Base-by-base conservation (phyloP, 2,329 filamentous ascomycete species). In the Coniochaeta prunicola region DNA sequence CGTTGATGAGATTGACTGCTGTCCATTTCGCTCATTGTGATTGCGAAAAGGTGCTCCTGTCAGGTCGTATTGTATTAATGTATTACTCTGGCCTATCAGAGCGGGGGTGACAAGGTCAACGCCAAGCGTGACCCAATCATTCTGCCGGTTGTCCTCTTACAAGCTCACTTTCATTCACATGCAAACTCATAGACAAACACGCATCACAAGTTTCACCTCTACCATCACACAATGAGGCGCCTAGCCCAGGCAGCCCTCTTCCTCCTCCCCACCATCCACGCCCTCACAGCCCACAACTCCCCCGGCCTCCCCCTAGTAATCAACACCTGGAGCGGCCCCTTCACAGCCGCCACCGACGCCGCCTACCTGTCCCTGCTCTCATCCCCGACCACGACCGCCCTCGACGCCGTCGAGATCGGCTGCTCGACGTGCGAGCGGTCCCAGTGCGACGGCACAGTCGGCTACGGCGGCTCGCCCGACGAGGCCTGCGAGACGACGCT, bases 401-500 rank as follows among this genome's bases (percentile, higher is more conserved):
- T 83, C 24, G 79, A 82, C 61, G 80, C 80, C 34, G 76, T 82
- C 38, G 74, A 80, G 63, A 60, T 73, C n/a, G 81, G 81, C 59
- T 81, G 79, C 68, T 65, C 73, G 24, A 73, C 78, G 1, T 84
- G 81, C 68, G 80, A 84, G 65, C 67, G 67, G 59, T 74, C 76
- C 56, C 80, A 78, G 61, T 84, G 81, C 69, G 80, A 83, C 65
- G 76, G 77, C 55, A 81, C 75, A 38, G 81, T 84, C 38, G 81
- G 81, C 57, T 82, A 71, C 63, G 80, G 80, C 58, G 80, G 81
- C 8, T 82, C 80, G 2, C 80, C 80, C 0, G 80, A 82, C 61
- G 81, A 84, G 66, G 67, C 70, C 33, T 84, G 81, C 69, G 81
- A 83, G 70, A 83, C 81, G 3, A 83, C 80, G 0, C 78, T 84